Conservation (phyloP, 1,139 yeast genomes). For the Lodderomyces parapsilosis region DNA sequence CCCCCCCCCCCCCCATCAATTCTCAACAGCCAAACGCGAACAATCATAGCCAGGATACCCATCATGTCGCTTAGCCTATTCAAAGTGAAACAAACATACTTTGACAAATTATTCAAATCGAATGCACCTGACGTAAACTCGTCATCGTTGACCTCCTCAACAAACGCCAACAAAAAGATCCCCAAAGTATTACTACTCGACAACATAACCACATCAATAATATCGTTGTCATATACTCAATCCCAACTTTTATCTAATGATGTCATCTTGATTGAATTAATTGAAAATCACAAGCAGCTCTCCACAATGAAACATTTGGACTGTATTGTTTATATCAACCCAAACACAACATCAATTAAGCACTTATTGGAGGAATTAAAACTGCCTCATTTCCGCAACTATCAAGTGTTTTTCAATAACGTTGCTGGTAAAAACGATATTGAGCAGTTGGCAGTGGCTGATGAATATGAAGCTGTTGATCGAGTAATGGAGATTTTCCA, state of each 20-base stretch:
- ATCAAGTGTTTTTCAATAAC: constrained; percentile 77
- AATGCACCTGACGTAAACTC: not conserved
- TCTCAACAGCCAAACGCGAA: too few relatives aligned
- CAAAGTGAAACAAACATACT: constrained; percentile 37
- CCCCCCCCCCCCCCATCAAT: too few relatives aligned
- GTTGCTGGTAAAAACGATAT: constrained; percentile 69
- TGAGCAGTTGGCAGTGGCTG: constrained; percentile 87
- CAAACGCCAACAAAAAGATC: constrained; percentile 21
- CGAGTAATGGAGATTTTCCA: constrained; percentile 81
- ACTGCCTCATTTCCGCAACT: constrained; percentile 75
- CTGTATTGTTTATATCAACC: constrained; percentile 79
- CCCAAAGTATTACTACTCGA: constrained; percentile 81
- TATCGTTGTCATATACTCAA: constrained; percentile 87
- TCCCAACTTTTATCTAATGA: constrained; percentile 79
- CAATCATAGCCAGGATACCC: not conserved
- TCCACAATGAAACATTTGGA: constrained; percentile 74
- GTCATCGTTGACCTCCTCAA: not conserved
- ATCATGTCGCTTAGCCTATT: constrained; percentile 34
- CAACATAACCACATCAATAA: constrained; percentile 71
- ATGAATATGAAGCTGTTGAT: constrained; percentile 76
- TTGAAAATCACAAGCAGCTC: constrained; percentile 60
- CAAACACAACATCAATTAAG: constrained; percentile 64
- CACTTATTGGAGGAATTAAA: constrained; percentile 62
- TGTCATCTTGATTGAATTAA: constrained; percentile 76
- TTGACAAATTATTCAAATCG: constrained; percentile 32